Conservation (phyloP, 2,329 filamentous ascomycete genomes). For the Ilyonectria sp. region DNA sequence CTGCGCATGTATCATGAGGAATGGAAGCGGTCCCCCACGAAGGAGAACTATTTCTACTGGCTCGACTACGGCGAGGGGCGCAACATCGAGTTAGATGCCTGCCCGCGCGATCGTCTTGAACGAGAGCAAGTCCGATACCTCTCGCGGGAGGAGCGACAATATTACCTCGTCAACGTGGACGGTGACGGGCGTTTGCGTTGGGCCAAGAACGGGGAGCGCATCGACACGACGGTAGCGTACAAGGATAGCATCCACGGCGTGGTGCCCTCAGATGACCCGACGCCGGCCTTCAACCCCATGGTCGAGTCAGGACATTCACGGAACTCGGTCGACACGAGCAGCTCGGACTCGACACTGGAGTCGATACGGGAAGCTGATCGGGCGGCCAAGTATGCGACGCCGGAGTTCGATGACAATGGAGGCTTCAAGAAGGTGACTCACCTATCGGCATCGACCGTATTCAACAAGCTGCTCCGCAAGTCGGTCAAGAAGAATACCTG, state of each 20-base stretch:
- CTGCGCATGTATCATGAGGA: constrained; percentile 85
- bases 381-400: constrained; percentile 75
- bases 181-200: constrained; percentile 83
- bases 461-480: constrained; percentile 84
- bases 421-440: constrained; percentile 71
- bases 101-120: constrained; percentile 82
- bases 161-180: constrained; percentile 86
- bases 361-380: constrained; percentile 71
- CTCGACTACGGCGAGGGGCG: constrained; percentile 86
- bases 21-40: constrained; percentile 84
- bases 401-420: constrained; percentile 73
- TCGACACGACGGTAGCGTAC: constrained; percentile 82
- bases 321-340: constrained; percentile 45
- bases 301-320: constrained; percentile 30
- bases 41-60: constrained; percentile 96
- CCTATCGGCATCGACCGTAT: constrained; percentile 79
- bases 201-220: constrained; percentile 84
- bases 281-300: constrained; percentile 64
- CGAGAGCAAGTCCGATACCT: constrained; percentile 87
- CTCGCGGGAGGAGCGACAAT: constrained; percentile 83
- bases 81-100: constrained; percentile 77
- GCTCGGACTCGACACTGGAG: constrained; percentile 57
- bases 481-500: constrained; percentile 90
- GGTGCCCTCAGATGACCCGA: constrained; percentile 73
- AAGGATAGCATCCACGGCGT: constrained; percentile 86